Conservation (phyloP, 192 early-diverging fungal genomes). For the Coemansia sp. region DNA sequence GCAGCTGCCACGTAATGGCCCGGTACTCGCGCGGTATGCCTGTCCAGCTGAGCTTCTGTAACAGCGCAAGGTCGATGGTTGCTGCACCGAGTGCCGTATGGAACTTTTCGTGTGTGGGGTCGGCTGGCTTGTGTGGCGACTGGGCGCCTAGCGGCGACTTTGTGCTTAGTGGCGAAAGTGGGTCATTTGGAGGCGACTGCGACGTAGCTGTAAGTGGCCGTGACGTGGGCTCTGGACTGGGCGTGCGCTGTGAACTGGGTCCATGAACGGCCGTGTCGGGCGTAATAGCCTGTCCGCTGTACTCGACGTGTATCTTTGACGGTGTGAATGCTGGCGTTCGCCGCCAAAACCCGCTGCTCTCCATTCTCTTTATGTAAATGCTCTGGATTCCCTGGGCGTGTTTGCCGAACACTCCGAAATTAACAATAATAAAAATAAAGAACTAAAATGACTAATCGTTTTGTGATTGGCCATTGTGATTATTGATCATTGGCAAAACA, state of each 20-base stretch:
- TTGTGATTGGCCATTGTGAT: no score
- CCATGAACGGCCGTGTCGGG: background rate
- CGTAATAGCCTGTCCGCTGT: conserved; percentile 13
- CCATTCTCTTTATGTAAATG: conserved; percentile 1
- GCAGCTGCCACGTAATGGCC: conserved; percentile 87
- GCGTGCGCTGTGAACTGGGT: background rate
- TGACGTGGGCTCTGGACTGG: background rate
- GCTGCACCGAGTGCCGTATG: conserved; percentile 55
- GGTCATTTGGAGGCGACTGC: no score
- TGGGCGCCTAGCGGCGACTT: background rate
- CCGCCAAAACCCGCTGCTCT: conserved; percentile 30
- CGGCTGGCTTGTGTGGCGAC: background rate
- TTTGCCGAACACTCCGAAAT: no score
- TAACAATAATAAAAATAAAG: no score
- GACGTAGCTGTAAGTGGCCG: background rate
- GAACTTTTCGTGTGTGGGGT: conserved; percentile 36
- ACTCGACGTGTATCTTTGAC: conserved; percentile 22
- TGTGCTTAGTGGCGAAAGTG: no score
- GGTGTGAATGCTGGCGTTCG: conserved; percentile 36
- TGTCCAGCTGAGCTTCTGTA: conserved; percentile 88
- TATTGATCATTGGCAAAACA: no score
- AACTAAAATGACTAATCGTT: no score
- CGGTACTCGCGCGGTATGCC: conserved; percentile 87
- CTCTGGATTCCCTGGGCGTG: no score
- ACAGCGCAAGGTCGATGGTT: conserved; percentile 70